Base-by-base conservation (phyloP, 371 early-diverging fungal genomes). In the Apophysomyces sp. region DNA sequence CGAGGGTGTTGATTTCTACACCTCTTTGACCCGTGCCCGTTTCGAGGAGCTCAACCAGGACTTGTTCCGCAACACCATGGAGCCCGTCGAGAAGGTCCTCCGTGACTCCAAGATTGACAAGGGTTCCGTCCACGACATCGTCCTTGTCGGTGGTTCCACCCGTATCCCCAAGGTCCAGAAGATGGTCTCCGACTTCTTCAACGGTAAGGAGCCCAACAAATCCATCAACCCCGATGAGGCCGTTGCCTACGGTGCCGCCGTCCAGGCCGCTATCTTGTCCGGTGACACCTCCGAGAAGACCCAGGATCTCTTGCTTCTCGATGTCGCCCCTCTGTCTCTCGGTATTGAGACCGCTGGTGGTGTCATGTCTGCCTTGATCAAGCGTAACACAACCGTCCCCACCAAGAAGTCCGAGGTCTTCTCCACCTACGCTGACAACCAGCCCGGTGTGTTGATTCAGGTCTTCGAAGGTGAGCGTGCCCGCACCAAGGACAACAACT, bases 161-260 rank as follows among this genome's bases (percentile, higher is more conserved):
- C 97, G 99, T 89, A 99, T 99, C 78, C 99, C 99, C 84, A 97
- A 95, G 90, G 90, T 99, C 72, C 96, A 95, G 79, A 91, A 97
- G 86, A 83, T 98, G 68, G 90, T 99, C 65, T 90, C 92, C n/a
- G 97, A 98, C 84, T 95, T 86, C 84, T 99, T 99, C 86, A 93
- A 94, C 85, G 97, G 96, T 74, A 97, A 96, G 88, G 93, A 97
- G 77, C 93, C 95, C 70, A 92, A 93, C 92, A 93, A 94, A 84
- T 92, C 93, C 72, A 95, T 98, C 88, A 95, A 98, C 90, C 98
- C 98, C 67, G 98, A 98, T 78, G 97, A 97, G 78, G 96, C 97
- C 62, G 98, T 98, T 65, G 99, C 99, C 63, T 98, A 96, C 73
- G 99, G 99, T 78, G 99, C 99, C 60, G 98, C 98, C 59, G 94